Conservation (phyloP, 2,329 filamentous ascomycete species). For the Dactylellina haptotyla region DNA sequence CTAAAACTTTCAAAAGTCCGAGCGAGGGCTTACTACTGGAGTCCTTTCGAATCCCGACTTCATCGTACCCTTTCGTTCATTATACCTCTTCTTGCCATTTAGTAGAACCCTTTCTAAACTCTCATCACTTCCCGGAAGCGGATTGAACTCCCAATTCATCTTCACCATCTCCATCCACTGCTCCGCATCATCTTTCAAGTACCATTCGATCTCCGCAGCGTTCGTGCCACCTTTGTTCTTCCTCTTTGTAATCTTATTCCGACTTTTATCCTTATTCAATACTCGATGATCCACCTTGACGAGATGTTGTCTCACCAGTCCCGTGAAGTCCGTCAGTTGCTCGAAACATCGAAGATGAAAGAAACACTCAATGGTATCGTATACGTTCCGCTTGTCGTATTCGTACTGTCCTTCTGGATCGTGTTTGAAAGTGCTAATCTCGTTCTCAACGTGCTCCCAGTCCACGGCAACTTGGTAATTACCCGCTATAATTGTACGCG, state of each 20-base stretch:
- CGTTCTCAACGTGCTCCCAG: slow-evolving; percentile 40
- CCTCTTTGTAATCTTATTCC: slow-evolving; percentile 48
- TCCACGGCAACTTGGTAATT: slow-evolving; percentile 53
- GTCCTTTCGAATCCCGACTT: slow-evolving; percentile 5
- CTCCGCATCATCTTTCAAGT: slow-evolving; percentile 48
- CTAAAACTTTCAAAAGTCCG: slow-evolving; percentile 5
- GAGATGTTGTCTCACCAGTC: slow-evolving; percentile 21
- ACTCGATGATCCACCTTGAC: slow-evolving; percentile 48
- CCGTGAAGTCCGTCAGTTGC: slow-evolving; percentile 37
- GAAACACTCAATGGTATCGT: slow-evolving; percentile 43
- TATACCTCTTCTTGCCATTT: slow-evolving; percentile 44
- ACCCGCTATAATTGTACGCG: slow-evolving; percentile 48
- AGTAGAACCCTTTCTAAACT: slow-evolving; percentile 42
- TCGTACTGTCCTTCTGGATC: slow-evolving; percentile 28
- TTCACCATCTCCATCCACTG: slow-evolving; percentile 37
- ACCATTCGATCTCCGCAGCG: slow-evolving; percentile 53
- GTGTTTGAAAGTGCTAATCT: slow-evolving; percentile 29
- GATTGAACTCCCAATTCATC: slow-evolving; percentile 38
- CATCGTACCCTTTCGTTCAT: slow-evolving; percentile 41
- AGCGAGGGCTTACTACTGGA: slow-evolving; percentile 10
- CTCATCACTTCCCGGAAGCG: slow-evolving; percentile 34
- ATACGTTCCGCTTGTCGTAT: slow-evolving; percentile 47
- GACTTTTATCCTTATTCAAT: slow-evolving; percentile 41
- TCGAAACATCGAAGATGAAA: slow-evolving; percentile 53
- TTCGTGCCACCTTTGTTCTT: slow-evolving; percentile 53